A percentile compares a stretch with the other conserved stretches of the same genome.
Conservation (phyloP, 352 stramenopile species). For the Ophiocytium majus region DNA sequence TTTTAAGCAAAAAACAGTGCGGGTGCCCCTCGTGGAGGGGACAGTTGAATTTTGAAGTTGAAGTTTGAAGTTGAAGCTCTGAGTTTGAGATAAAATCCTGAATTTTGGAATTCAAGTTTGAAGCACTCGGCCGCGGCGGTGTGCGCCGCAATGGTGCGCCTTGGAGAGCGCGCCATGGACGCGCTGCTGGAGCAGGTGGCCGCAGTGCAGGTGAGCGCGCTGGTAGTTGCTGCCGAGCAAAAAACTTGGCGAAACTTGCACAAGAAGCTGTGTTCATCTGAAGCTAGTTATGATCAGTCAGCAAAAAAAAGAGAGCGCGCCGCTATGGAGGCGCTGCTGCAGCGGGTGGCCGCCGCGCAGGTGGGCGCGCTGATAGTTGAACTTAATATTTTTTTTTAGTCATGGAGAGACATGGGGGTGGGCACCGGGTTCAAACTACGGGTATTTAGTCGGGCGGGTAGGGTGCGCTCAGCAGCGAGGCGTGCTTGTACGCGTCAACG, state of each 20-base stretch:
- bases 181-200: slow-evolving; percentile 48
- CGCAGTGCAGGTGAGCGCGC: background rate
- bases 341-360: background rate
- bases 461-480: no score
- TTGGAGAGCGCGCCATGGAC: slow-evolving; percentile 34
- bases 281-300: background rate
- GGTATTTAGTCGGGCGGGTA: no score
- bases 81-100: background rate
- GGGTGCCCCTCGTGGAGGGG: slow-evolving; percentile 31
- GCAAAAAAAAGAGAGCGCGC: background rate
- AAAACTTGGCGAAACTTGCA: background rate
- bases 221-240: background rate
- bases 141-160: slow-evolving; percentile 25
- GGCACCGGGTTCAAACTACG: no score
- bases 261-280: background rate
- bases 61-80: background rate
- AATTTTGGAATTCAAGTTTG: no score
- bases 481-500: no score
- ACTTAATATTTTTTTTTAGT: no score
- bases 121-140: background rate
- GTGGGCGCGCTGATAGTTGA: background rate
- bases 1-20: slow-evolving; percentile 21
- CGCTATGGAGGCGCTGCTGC: background rate
- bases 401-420: no score
- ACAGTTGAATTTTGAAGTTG: background rate